Conservation (phyloP, 176 grass and related monocot genomes). For the Cenchrus fungigraminus region DNA sequence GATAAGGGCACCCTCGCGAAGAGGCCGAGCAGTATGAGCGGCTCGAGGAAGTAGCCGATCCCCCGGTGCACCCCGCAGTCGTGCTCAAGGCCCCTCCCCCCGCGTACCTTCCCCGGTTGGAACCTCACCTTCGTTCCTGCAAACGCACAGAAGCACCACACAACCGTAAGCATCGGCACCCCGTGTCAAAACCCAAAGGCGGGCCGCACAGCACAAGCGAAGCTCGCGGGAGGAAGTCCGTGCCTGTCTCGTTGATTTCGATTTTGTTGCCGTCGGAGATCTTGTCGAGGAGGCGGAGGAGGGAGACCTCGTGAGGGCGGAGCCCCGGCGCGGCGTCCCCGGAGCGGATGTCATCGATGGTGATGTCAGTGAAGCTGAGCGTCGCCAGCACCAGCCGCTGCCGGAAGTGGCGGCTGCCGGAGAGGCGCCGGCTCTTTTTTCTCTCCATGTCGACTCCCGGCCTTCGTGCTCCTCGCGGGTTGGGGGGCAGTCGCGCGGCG, state of each 20-base stretch:
- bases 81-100: conserved; percentile 67
- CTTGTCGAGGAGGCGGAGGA: conserved; percentile 82
- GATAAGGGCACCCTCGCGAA: conserved; percentile 68
- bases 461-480: not conserved
- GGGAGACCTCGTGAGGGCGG: conserved; percentile 70
- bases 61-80: conserved; percentile 77
- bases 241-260: conserved; percentile 83
- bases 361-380: conserved; percentile 62
- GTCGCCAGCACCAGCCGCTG: conserved; percentile 84
- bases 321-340: conserved; percentile 70
- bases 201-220: no score
- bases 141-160: not conserved
- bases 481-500: not conserved
- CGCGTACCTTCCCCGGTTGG: conserved; percentile 66
- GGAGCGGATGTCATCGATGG: conserved; percentile 76
- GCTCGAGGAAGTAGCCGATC: conserved; percentile 89
- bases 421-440: conserved; percentile 46
- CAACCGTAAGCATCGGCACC: conserved; percentile 1
- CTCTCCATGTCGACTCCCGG: conserved; percentile 42
- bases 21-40: conserved; percentile 71
- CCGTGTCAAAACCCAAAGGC: not conserved
- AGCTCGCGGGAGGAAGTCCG: not conserved
- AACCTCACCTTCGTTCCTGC: conserved; percentile 82
- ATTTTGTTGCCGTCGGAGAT: conserved; percentile 74
- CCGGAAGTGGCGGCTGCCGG: conserved; percentile 69